Conservation (phyloP, 2,329 filamentous ascomycete species). For the Magnaporthales sp. region DNA sequence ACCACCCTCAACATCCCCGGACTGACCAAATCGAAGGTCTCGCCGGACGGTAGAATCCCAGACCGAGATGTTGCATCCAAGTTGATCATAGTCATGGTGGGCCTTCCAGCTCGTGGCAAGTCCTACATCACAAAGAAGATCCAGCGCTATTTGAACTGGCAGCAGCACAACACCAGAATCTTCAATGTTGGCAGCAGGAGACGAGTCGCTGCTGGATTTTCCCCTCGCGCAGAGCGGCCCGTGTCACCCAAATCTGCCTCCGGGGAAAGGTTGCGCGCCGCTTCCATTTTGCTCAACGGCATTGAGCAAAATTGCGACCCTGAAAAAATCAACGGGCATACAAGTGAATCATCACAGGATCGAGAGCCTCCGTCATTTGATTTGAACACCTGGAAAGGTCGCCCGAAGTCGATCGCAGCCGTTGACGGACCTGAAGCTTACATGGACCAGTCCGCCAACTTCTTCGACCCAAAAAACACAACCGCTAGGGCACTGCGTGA, state of each 20-base stretch:
- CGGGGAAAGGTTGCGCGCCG: slow-evolving; percentile 31
- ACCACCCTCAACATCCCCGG: slow-evolving; percentile 96
- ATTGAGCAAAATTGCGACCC: slow-evolving; percentile 29
- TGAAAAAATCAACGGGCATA: neutral
- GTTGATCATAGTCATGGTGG: slow-evolving; percentile 97
- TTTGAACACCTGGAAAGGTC: slow-evolving; percentile 19
- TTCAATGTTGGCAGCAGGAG: slow-evolving; percentile 96
- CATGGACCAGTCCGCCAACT: slow-evolving; percentile 83
- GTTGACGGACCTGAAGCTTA: slow-evolving; percentile 24
- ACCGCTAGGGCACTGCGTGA: slow-evolving; percentile 77
- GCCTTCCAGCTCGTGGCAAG: slow-evolving; percentile 88
- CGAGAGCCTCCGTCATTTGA: slow-evolving; percentile 15
- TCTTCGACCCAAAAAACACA: slow-evolving; percentile 88
- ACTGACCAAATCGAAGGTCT: slow-evolving; percentile 89
- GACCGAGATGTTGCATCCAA: slow-evolving; percentile 92
- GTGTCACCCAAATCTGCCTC: slow-evolving; percentile 25
- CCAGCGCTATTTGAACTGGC: slow-evolving; percentile 89
- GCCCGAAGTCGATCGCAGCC: slow-evolving; percentile 4
- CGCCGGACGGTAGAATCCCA: slow-evolving; percentile 89
- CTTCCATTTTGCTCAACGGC: slow-evolving; percentile 41
- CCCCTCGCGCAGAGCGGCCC: slow-evolving; percentile 15
- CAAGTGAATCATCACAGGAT: neutral
- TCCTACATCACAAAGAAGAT: slow-evolving; percentile 99
- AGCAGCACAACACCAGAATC: slow-evolving; percentile 90
- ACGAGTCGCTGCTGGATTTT: slow-evolving; percentile 62